phyloP scores from a whole-genome alignment of 2,329 filamentous ascomycete species.

The Fusarium sororula region DNA sequence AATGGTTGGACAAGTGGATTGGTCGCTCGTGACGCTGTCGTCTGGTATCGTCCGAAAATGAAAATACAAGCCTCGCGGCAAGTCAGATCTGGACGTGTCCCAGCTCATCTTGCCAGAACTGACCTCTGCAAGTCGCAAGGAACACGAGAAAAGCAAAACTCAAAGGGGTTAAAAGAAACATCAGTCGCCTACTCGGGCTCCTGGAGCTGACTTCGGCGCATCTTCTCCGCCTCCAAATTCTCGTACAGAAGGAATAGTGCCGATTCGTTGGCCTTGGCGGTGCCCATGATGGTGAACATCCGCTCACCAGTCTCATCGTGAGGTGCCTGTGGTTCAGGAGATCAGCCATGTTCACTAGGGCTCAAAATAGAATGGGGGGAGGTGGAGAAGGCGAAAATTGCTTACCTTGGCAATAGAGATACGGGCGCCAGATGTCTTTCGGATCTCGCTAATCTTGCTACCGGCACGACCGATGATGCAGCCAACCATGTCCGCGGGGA shows the following conservation, averaged over 20 bases:
- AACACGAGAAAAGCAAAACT: conserved; percentile 45
- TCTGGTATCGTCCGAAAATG: conserved; percentile 54
- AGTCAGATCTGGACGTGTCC: conserved; percentile 67
- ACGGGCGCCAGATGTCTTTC: conserved; percentile 93
- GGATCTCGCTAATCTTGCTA: conserved; percentile 98
- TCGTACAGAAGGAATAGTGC: conserved; percentile 97
- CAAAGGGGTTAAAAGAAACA: conserved; percentile 13
- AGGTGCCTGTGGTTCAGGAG: conserved; percentile 67
- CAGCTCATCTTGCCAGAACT: conserved; percentile 61
- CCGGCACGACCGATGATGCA: conserved; percentile 97
- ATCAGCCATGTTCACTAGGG: neutral
- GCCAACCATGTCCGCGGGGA: conserved; percentile 98
- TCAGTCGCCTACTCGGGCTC: conserved; percentile 57
- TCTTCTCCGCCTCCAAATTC: conserved; percentile 99
- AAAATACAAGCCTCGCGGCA: conserved; percentile 69
- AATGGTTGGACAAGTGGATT: conserved; percentile 22
- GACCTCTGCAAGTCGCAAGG: conserved; percentile 48
- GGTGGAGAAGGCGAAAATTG: neutral
- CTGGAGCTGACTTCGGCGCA: conserved; percentile 87
- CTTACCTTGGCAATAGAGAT: conserved; percentile 94
- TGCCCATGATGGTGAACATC: conserved; percentile 99
- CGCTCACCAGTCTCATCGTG: conserved; percentile 98
- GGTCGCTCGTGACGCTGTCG: conserved; percentile 54
- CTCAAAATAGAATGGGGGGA: neutral
- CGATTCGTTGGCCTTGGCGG: conserved; percentile 91